Evolutionary conservation across 306 rosid species (phyloP).

Genomic region (Gastrolobium bilobum): DNA sequence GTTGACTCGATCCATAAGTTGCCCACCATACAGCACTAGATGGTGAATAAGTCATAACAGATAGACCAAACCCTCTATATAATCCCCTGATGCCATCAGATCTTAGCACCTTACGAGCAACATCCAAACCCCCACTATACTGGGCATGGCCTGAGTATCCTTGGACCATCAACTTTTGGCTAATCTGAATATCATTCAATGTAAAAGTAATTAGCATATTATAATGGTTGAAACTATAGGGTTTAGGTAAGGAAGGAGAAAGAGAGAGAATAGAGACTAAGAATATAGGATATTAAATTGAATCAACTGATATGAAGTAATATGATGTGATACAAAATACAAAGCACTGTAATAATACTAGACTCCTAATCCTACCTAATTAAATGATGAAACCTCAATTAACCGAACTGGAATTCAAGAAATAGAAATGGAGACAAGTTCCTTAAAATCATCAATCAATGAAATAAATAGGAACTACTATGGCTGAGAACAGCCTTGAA

Average conservation of each 20-base stretch:
- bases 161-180: conserved; percentile 97
- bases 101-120: conserved; percentile 75
- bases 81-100: conserved; percentile 81
- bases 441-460: no score
- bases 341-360: not conserved
- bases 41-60: conserved; percentile 91
- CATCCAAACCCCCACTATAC: conserved; percentile 91
- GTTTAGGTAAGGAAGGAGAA: conserved; percentile 1
- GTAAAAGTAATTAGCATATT: conserved; percentile 38
- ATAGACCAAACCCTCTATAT: conserved; percentile 90
- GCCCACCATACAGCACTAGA: conserved; percentile 99
- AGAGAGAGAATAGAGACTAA: not conserved
- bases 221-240: not conserved
- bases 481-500: no score
- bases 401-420: no score
- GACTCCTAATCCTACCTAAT: not conserved
- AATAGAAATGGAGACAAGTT: no score
- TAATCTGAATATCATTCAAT: conserved; percentile 61
- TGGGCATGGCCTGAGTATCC: conserved; percentile 83
- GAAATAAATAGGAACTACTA: no score
- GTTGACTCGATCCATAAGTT: conserved; percentile 94
- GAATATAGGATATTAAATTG: conserved; percentile 10
- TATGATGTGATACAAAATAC: conserved; percentile 14
- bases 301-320: not conserved
- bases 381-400: no score